Base-by-base conservation (phyloP, 2,329 filamentous ascomycete species). In the Cladophialophora chaetospira region DNA sequence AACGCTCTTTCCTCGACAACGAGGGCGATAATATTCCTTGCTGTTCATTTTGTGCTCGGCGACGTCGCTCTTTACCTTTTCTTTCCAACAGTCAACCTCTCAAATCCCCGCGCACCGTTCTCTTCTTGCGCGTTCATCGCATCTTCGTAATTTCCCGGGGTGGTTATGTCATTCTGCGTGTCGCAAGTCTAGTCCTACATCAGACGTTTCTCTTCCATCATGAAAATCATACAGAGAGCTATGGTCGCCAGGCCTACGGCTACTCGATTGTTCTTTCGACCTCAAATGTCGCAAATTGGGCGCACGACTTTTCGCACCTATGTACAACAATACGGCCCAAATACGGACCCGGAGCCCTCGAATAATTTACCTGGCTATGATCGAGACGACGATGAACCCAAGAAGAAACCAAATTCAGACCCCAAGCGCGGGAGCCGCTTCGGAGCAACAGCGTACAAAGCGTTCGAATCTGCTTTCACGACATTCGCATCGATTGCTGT, bases 401-500 rank as follows among this genome's bases (percentile, higher is more conserved):
- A 55, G 21, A 57, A 47, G 13, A 21, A 60, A 13, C 42, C 48
- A 10, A 58, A 58, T 8, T 44, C 55, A n/a, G 55, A 55, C n/a
- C 49, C 53, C 28, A 35, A 57, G 11, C 33, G 52, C 4, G 35
- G 42, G 23, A 58, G 57, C 23, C 50, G 55, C 9, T 48, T 57
- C 17, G 47, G 53, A 13, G 44, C 72, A 10, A 77, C 75, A 2
- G 59, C 73, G 5, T 73, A 76, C 35, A 89, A 87, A 68, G 89
- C 91, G 84, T 73, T 85, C 52, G 89, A 93, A 71, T 79, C 86
- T 4, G 88, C 88, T 2, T 85, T 85, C 6, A 91, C 89, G 0
- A 91, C 88, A 0, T 81, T 90, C 58, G 87, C 88, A 23, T 90
- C 87, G 19, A 87, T 93, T 54, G 65, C 86, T 9, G 83, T 93